Evolutionary conservation across 345 rosid genomes (phyloP).

Genomic region (Rhizophora apiculata): DNA sequence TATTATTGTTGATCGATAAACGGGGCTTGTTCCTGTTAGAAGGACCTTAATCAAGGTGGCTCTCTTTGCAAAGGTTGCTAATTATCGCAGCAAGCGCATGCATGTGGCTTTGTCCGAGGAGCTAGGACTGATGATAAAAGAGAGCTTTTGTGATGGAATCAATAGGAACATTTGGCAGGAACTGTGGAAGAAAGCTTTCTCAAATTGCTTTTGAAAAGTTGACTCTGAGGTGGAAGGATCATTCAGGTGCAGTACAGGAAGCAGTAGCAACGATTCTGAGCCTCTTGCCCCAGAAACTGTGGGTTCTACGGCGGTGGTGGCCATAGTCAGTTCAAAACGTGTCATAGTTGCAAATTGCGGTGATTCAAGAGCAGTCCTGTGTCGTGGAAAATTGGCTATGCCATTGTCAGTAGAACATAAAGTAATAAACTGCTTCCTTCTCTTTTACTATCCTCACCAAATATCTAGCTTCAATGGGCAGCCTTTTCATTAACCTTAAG

Average conservation of each 20-base stretch:
- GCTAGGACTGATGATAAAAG: constrained; percentile 37
- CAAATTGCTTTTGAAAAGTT: constrained; percentile 56
- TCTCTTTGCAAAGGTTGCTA: constrained; percentile 45
- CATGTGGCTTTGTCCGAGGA: constrained; percentile 70
- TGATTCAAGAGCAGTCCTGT: constrained; percentile 77
- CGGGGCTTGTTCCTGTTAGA: not conserved
- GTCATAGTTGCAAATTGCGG: constrained; percentile 72
- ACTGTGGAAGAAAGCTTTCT: constrained; percentile 55
- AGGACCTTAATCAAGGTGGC: not conserved
- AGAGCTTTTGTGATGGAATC: constrained; percentile 26
- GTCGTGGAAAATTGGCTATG: constrained; percentile 54
- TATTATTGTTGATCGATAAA: not conserved
- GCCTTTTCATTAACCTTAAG: constrained; percentile 3
- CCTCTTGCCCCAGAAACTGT: constrained; percentile 57
- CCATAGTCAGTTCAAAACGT: constrained; percentile 51
- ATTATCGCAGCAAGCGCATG: constrained; percentile 58
- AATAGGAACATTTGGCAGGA: constrained; percentile 41
- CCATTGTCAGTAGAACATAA: constrained; percentile 71
- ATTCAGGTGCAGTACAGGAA: not conserved
- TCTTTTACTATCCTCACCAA: not conserved
- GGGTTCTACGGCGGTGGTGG: constrained; percentile 88
- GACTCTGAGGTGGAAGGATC: constrained; percentile 47
- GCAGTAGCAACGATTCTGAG: constrained; percentile 1
- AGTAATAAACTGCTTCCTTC: constrained; percentile 30
- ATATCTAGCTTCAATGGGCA: constrained; percentile 5